phyloP scores from a whole-genome alignment of 2,329 filamentous ascomycete species.

The Hortaea sp. region DNA sequence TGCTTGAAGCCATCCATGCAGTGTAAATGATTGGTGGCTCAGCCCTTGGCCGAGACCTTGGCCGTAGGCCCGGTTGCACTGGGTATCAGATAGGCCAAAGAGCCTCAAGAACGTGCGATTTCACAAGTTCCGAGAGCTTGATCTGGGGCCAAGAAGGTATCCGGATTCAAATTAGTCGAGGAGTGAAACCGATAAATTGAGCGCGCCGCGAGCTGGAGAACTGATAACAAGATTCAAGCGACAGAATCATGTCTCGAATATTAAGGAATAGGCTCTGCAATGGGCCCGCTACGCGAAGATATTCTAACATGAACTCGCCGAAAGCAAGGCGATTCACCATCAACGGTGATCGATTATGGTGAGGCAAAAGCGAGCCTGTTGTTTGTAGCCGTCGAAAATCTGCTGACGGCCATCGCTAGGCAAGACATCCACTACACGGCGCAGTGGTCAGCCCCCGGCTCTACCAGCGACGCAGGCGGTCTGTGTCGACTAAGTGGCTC shows the following conservation, averaged over 20 bases:
- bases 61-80: background rate
- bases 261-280: no score
- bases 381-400: background rate
- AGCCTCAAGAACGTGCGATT: no score
- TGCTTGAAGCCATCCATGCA: no score
- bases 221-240: no score
- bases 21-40: background rate
- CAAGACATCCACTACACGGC: slow-evolving; percentile 9
- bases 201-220: no score
- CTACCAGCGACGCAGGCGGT: slow-evolving; percentile 2
- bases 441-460: slow-evolving; percentile 7
- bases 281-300: background rate
- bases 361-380: no score
- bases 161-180: no score
- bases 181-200: no score
- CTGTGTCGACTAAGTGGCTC: slow-evolving; percentile 8
- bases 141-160: no score
- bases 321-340: slow-evolving; percentile 1
- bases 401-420: background rate
- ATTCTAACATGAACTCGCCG: background rate
- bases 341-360: slow-evolving; percentile 2
- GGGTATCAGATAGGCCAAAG: no score
- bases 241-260: no score
- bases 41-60: background rate
- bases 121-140: no score